Conservation (phyloP, 106 monocot species). For the Ottelia alismoides region DNA sequence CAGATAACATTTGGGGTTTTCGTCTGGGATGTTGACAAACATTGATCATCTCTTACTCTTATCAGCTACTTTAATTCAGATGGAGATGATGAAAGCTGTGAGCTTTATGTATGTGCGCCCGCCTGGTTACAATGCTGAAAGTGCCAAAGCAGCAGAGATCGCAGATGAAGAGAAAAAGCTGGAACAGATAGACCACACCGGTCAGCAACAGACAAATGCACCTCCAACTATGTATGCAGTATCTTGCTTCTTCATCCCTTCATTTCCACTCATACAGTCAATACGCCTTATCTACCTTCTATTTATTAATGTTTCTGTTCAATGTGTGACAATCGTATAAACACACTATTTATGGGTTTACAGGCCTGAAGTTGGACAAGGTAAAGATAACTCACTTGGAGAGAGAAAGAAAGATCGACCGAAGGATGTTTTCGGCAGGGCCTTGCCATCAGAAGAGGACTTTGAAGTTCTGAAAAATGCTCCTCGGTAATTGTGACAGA, state of each 20-base stretch:
- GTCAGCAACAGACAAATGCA: background rate
- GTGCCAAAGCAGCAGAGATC: slow-evolving; percentile 94
- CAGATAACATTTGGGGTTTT: no score
- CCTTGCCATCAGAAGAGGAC: slow-evolving; percentile 95
- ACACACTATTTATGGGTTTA: slow-evolving; percentile 1
- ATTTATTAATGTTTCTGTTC: no score
- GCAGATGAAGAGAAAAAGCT: slow-evolving; percentile 61
- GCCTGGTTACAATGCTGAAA: slow-evolving; percentile 94
- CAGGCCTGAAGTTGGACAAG: slow-evolving; percentile 24
- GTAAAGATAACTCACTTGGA: slow-evolving; percentile 6
- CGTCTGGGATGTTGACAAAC: no score
- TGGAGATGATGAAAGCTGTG: slow-evolving; percentile 94
- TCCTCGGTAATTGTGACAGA: slow-evolving; percentile 40
- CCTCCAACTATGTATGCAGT: no score
- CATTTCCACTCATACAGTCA: no score
- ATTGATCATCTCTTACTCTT: background rate
- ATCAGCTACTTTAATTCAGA: slow-evolving; percentile 15
- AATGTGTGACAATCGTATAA: no score
- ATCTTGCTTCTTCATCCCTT: no score
- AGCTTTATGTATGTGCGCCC: slow-evolving; percentile 99
- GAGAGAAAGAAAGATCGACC: slow-evolving; percentile 65
- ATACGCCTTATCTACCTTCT: no score
- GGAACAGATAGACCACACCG: background rate
- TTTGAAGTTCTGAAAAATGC: slow-evolving; percentile 98
- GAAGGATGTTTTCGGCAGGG: slow-evolving; percentile 86